A percentile compares a stretch with the other conserved stretches of the same genome.
These are phyloP conservation scores for Colletotrichum simmondsii DNA, from an alignment of 2,329 filamentous ascomycete genomes.

Conservation along the genomic window DNA sequence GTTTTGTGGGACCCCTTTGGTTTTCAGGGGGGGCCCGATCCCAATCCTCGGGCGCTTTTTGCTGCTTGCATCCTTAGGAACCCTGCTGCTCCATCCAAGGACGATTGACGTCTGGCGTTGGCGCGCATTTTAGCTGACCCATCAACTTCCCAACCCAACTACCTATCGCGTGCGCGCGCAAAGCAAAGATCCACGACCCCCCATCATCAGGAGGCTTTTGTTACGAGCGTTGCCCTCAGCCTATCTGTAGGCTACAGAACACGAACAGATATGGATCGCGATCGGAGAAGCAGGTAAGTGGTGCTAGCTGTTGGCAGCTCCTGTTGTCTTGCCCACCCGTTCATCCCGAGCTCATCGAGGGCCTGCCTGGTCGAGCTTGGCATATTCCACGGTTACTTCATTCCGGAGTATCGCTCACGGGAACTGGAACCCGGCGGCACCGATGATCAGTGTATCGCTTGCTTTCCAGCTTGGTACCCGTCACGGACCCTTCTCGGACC, in stretches of 20 bases:
- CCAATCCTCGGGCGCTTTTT: too few relatives aligned
- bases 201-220: neutral
- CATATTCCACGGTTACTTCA: neutral
- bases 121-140: slow-evolving; percentile 10
- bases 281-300: slow-evolving; percentile 50
- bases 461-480: neutral
- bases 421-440: neutral
- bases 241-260: neutral
- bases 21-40: slow-evolving; percentile 14
- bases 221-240: neutral
- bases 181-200: slow-evolving; percentile 1
- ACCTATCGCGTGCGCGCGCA: slow-evolving; percentile 2
- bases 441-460: neutral
- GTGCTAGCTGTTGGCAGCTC: slow-evolving; percentile 3
- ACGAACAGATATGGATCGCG: slow-evolving; percentile 46
- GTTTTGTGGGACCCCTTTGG: slow-evolving; percentile 12
- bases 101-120: slow-evolving; percentile 13
- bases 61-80: slow-evolving; percentile 5
- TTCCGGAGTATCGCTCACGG: neutral
- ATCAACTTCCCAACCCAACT: slow-evolving; percentile 17
- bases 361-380: neutral
- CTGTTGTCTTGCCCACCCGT: neutral
- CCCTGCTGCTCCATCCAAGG: slow-evolving; percentile 30
- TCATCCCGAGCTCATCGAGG: neutral
- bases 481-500: neutral